Evolutionary conservation across 2,329 filamentous ascomycete species (phyloP).

Genomic region (Diaporthe sp.): DNA sequence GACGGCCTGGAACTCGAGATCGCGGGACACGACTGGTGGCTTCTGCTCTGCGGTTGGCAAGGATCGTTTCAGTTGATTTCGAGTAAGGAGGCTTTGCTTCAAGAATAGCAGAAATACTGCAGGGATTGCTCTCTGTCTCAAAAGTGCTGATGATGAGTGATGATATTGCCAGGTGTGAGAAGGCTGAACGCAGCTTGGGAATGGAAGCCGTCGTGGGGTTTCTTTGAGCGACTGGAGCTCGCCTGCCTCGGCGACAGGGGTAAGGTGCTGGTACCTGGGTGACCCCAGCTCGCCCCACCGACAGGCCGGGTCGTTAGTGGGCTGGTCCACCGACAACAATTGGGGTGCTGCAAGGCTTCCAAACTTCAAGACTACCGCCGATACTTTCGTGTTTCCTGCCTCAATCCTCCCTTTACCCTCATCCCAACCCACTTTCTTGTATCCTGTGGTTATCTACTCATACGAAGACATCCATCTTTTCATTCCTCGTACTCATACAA

Average conservation of each 20-base stretch:
- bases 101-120: no score
- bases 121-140: not conserved
- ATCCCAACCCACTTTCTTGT: not conserved
- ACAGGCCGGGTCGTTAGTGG: not conserved
- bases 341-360: not conserved
- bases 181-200: constrained; percentile 2
- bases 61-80: no score
- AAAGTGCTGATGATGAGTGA: not conserved
- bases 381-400: not conserved
- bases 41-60: not conserved
- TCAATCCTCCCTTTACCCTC: not conserved
- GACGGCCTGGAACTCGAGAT: constrained; percentile 10
- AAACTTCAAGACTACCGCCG: not conserved
- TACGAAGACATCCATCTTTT: not conserved
- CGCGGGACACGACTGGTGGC: not conserved
- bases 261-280: not conserved
- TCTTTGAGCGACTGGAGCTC: constrained; percentile 11
- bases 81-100: not conserved
- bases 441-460: no score
- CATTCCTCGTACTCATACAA: not conserved
- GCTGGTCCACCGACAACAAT: not conserved
- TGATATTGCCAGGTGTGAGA: not conserved
- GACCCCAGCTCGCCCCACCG: constrained; percentile 3
- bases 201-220: not conserved
- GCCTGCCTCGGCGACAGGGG: constrained; percentile 5